phyloP scores from a whole-genome alignment of 148 eudicot genomes.

The Agrostemma githago region DNA sequence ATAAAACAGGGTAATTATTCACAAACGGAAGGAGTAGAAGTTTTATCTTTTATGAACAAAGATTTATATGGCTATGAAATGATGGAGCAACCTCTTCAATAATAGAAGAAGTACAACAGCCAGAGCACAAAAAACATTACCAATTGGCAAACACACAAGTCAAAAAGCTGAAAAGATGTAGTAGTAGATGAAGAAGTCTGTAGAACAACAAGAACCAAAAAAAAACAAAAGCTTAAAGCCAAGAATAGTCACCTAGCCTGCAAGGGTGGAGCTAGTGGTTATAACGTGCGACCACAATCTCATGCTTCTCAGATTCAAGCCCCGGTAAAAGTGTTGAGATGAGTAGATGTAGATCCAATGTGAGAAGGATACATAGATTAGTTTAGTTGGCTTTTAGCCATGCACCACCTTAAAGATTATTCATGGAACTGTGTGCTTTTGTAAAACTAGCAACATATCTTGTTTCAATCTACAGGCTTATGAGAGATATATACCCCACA shows the following conservation, averaged over 20 bases:
- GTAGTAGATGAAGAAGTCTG: not conserved
- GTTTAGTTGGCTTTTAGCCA: no score
- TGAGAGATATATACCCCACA: slow-evolving; percentile 14
- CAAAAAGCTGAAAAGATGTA: no score
- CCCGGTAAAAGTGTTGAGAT: not conserved
- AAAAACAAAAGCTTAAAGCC: not conserved
- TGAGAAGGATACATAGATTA: no score
- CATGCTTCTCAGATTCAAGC: not conserved
- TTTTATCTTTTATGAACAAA: no score
- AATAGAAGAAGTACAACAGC: no score
- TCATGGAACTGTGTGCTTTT: not conserved
- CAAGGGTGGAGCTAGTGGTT: not conserved
- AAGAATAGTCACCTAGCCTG: not conserved
- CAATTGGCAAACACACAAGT: no score
- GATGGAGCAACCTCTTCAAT: no score
- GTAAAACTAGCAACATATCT: slow-evolving; percentile 9
- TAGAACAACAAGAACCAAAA: not conserved
- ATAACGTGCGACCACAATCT: not conserved
- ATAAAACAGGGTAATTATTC: no score
- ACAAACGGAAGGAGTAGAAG: no score
- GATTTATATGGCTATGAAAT: no score
- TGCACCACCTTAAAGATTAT: not conserved
- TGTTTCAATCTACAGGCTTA: slow-evolving; percentile 3
- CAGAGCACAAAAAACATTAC: no score
- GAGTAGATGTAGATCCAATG: no score